Base-by-base conservation (phyloP, 768 basidiomycete genomes). In the Serendipita sp. region DNA sequence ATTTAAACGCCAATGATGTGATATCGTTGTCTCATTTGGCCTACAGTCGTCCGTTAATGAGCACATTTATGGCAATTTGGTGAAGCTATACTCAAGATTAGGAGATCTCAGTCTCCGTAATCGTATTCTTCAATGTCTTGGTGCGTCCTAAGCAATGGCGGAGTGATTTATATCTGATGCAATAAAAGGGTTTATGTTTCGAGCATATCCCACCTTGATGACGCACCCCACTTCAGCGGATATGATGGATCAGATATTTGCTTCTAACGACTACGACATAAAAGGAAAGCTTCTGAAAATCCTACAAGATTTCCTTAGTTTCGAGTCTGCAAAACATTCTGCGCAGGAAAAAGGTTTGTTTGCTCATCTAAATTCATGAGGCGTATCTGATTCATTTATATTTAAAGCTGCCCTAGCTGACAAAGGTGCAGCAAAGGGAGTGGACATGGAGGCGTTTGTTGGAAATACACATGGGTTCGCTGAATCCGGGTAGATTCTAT, bases 381-480 rank as follows among this genome's bases (percentile, higher is more conserved):
- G 35, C 60, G 23, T 10, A 36, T 28, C 58, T 18, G 7, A 34
- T 44, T n/a, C 13, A 5, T 41, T 45, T 28, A 45, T 2, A 5
- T 41, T 45, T 28, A 45, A 23, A 67, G 58, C 64, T 34, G 52
- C 64, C 15, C 44, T 44, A 73, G 66, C 71, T 36, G 83, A 81
- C 66, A 74, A 73, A n/a, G 47, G 64, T 3, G 78, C 77, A 10
- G 58, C 63, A 46, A 75, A 28, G 68, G 74, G 28, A 30, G 84
- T 97, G 63, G 84, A 94, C 70, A 93, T 99, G 85, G 87, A 88
- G 0, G 91, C 96, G 70, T 78, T 99, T 7, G 88, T 98, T 2
- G 96, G 96, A 0, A 94, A 95, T 70, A 92, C 92, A 0, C 88
- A 92, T 70, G 91, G 88, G 0, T 95, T 98, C 72, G 92, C 95